Evolutionary conservation across 306 rosid species (phyloP), one percentile per base, ranked within the genome.

Genomic region (Sechiopsis laciniata): DNA sequence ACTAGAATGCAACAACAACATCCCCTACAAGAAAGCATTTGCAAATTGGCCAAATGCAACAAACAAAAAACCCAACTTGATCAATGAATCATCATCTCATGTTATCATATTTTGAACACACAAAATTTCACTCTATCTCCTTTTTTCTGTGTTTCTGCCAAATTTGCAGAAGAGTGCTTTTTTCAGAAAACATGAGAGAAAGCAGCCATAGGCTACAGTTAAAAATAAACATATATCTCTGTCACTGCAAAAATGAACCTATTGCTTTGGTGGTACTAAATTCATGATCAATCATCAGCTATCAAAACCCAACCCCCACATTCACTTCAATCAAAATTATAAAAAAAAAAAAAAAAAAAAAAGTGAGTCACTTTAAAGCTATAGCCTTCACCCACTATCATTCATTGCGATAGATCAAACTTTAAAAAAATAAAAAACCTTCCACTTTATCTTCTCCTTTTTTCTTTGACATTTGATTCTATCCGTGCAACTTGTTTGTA

Each of bases 171-270:
- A 17, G 9, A 74, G 63, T 69, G 59, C 78, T 70, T 79, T 32
- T 75, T 52, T 16, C 79, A 70, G 76, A 10, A 74, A 35, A 32
- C 37, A 32, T 32, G 37, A 32, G 73, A 32, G 37, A 32, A 32
- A 32, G 37, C 76, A 51, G 82, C 73, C 76, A 79, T 64, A 4
- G 24, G 71, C 71, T n/a, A 37, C 52, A 63, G 70, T 63, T 32
- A 29, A 16, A 68, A 61, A 62, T 32, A 32, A 62, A 17, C 46
- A 24, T 73, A 60, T 24, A 60, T 52, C 59, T 14, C 72, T 53
- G 83, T 75, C 76, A 55, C 74, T 26, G 46, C 58, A 52, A 52
- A 61, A 8, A 64, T 32, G 37, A 73, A 58, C 78, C 29, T 66
- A 66, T 64, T 45, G 55, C 72, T 64, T 1, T 64, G 26, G 40